Percentiles rank a stretch among this genome's conserved stretches.
Evolutionary conservation across 2,329 filamentous ascomycete genomes (phyloP).

Genomic region (Fusarium albosuccineum): DNA sequence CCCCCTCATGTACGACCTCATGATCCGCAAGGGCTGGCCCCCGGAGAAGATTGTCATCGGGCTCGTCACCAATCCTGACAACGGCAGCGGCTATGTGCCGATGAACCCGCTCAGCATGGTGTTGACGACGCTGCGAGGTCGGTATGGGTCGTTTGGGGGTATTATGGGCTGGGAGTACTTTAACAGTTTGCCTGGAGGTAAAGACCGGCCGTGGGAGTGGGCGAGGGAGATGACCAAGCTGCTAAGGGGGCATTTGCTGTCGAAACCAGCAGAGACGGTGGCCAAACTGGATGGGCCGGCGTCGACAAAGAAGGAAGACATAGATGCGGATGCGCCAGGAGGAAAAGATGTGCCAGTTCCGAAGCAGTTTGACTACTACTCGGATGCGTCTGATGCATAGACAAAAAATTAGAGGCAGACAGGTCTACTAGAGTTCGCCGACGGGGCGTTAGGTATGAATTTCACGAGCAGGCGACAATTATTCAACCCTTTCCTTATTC

Average conservation of each 20-base stretch:
- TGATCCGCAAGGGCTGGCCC: slow-evolving; percentile 75
- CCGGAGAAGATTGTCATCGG: slow-evolving; percentile 82
- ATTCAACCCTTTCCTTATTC: too few species aligned
- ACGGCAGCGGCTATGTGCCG: slow-evolving; percentile 70
- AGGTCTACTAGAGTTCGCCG: not conserved
- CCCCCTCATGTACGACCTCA: slow-evolving; percentile 62
- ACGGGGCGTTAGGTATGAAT: not conserved
- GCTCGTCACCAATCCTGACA: slow-evolving; percentile 81
- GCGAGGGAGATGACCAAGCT: slow-evolving; percentile 73
- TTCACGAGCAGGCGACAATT: not conserved
- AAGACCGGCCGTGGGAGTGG: slow-evolving; percentile 80
- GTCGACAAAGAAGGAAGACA: slow-evolving; percentile 14
- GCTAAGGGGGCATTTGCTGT: slow-evolving; percentile 48
- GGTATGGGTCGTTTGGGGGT: slow-evolving; percentile 80
- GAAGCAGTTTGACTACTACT: slow-evolving; percentile 52
- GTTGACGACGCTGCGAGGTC: slow-evolving; percentile 55
- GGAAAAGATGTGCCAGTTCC: slow-evolving; percentile 49
- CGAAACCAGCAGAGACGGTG: not conserved
- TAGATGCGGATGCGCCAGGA: slow-evolving; percentile 45
- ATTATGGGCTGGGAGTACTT: slow-evolving; percentile 98
- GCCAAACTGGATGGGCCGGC: not conserved
- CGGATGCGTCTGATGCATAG: slow-evolving; percentile 46
- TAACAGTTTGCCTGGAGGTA: slow-evolving; percentile 78
- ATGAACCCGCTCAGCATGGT: slow-evolving; percentile 62
- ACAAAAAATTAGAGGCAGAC: slow-evolving; percentile 1